Conservation (phyloP, 176 grass and related monocot species). For the Phoenix dactylifera region DNA sequence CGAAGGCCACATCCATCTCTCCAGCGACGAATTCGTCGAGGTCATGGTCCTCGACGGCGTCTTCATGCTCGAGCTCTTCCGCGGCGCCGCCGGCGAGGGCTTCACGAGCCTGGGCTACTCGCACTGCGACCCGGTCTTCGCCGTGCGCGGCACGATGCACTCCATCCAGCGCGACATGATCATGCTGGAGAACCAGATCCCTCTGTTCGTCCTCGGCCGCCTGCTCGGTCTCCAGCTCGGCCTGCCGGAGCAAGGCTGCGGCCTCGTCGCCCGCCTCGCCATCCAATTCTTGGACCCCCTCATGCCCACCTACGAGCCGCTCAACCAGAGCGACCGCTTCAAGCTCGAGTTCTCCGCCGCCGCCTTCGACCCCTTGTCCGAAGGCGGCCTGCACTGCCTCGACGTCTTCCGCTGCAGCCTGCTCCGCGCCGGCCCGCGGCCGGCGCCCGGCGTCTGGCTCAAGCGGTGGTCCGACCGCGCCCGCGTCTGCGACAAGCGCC, state of each 20-base stretch:
- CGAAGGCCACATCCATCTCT: conserved; percentile 40
- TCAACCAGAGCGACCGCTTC: conserved; percentile 32
- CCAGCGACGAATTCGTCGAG: conserved; percentile 44
- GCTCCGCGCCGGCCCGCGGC: conserved; percentile 41
- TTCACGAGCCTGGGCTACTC: conserved; percentile 57
- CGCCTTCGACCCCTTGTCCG: conserved; percentile 58
- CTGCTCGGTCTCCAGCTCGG: conserved; percentile 47
- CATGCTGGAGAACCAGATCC: conserved; percentile 98
- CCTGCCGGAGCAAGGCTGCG: conserved; percentile 28
- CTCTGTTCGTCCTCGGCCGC: conserved; percentile 73
- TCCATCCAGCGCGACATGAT: conserved; percentile 82
- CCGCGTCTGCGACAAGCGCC: conserved; percentile 63
- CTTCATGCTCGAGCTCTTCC: conserved; percentile 75
- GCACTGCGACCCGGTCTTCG: conserved; percentile 70
- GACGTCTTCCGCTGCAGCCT: conserved; percentile 81
- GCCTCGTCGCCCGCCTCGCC: conserved; percentile 42
- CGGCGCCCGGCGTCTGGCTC: conserved; percentile 32
- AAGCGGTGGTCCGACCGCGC: conserved; percentile 41
- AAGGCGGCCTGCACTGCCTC: conserved; percentile 65
- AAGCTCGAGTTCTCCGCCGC: conserved; percentile 33
- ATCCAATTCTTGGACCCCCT: conserved; percentile 82
- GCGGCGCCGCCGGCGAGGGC: conserved; percentile 42
- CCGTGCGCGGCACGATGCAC: conserved; percentile 70
- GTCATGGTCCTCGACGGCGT: conserved; percentile 74
- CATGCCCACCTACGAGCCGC: conserved; percentile 68